A percentile compares a stretch with the other conserved stretches of the same genome.
phyloP scores from a whole-genome alignment of 2,329 filamentous ascomycete species.

The Bretziella fagacearum region DNA sequence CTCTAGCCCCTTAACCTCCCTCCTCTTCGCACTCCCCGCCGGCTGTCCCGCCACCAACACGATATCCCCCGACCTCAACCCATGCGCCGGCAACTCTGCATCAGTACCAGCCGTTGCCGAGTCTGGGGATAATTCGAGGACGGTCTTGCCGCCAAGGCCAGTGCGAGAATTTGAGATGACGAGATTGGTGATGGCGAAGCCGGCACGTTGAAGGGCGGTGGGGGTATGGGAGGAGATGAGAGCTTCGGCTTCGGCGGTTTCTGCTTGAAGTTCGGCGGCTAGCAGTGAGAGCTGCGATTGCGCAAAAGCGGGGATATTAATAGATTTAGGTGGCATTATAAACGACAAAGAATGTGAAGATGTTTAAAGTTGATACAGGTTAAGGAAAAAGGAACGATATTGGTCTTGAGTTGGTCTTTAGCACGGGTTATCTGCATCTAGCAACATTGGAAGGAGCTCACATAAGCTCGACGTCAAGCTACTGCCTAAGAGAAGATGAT shows the following conservation, averaged over 20 bases:
- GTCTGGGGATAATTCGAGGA: constrained; percentile 65
- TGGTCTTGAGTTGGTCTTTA: no score
- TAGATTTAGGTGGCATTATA: constrained; percentile 26
- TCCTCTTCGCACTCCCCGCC: constrained; percentile 52
- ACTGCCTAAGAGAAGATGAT: no score
- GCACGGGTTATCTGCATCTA: no score
- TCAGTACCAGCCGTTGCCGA: constrained; percentile 37
- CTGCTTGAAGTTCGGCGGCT: constrained; percentile 51
- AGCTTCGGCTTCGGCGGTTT: constrained; percentile 50
- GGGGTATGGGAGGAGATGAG: constrained; percentile 54
- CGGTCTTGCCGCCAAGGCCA: constrained; percentile 76
- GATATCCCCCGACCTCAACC: constrained; percentile 60
- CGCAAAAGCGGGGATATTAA: constrained; percentile 53
- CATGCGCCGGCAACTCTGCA: constrained; percentile 52
- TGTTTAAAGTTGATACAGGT: no score
- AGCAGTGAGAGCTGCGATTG: constrained; percentile 54
- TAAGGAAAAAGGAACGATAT: no score
- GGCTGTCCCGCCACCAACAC: constrained; percentile 62
- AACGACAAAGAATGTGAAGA: no score
- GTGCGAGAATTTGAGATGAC: constrained; percentile 61
- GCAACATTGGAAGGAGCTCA: no score
- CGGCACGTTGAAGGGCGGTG: constrained; percentile 52
- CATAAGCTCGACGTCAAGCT: no score
- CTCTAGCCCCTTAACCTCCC: constrained; percentile 54
- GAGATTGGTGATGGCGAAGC: constrained; percentile 66